These are phyloP conservation scores for Mucor plumbeus DNA, from an alignment of 371 early-diverging fungal genomes.

Conservation along the genomic window DNA sequence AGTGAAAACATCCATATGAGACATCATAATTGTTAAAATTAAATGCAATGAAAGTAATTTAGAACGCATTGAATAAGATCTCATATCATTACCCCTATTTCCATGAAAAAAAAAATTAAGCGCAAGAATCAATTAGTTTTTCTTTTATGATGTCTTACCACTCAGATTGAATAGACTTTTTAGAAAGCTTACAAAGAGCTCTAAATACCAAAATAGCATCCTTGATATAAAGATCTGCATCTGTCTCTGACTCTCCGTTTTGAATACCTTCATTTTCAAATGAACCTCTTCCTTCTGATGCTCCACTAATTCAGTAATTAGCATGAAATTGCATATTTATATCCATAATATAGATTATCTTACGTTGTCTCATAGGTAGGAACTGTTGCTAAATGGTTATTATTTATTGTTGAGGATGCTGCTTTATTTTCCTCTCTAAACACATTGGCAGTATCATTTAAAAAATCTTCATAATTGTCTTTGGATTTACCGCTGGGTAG, in stretches of 20 bases:
- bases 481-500: slow-evolving; percentile 41
- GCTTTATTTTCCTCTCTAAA: slow-evolving; percentile 45
- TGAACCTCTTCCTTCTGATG: slow-evolving; percentile 34
- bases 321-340: no score
- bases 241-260: slow-evolving; percentile 36
- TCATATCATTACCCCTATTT: slow-evolving; percentile 53
- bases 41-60: slow-evolving; percentile 68
- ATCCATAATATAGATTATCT: not conserved
- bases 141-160: slow-evolving; percentile 33
- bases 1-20: slow-evolving; percentile 64
- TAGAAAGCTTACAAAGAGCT: slow-evolving; percentile 92
- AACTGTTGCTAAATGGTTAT: not conserved
- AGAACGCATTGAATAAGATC: slow-evolving; percentile 66
- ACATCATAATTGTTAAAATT: slow-evolving; percentile 59
- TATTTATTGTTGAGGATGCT: not conserved
- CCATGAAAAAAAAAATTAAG: no score
- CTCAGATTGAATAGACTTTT: slow-evolving; percentile 63
- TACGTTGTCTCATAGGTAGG: slow-evolving; percentile 15
- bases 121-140: no score
- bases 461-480: slow-evolving; percentile 51
- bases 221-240: slow-evolving; percentile 57
- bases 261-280: slow-evolving; percentile 40
- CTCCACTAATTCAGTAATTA: not conserved
- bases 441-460: slow-evolving; percentile 52
- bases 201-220: slow-evolving; percentile 92